Base-by-base conservation (phyloP, 2,329 filamentous ascomycete species). In the Penicillium sp. region DNA sequence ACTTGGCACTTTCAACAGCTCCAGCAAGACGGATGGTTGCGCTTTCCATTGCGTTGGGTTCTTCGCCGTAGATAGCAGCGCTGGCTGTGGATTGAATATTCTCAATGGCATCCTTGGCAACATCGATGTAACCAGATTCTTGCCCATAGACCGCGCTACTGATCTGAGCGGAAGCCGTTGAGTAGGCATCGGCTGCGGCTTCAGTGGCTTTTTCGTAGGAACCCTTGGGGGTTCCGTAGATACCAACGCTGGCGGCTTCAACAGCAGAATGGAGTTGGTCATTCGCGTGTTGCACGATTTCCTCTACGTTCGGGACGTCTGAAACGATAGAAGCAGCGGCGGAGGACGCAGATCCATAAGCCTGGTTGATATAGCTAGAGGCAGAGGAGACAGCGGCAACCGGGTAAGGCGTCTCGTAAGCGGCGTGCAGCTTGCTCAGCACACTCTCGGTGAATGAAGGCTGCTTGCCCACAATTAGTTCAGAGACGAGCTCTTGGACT, bases 401-500 rank as follows among this genome's bases (percentile, higher is more conserved):
- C 57, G 65, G 68, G 51, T 71, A 71, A 17, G 86, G 88, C 0
- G 86, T 90, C 25, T 86, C 84, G 68, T 93, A 94, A 0, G 86
- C 89, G 3, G 84, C 87, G 56, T 85, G 84, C 13, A 96, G 81
- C 51, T 89, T 84, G 52, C 80, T 85, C 75, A 91, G 86, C 3
- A 93, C 88, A 58, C 89, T 92, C 69, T 95, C 89, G 0, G 88
- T 92, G 67, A 91, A 95, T 15, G 87, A 86, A 0, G 90, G 87
- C 70, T 95, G 91, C 72, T 88, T 91, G 53, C 89, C 91, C 41
- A 82, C 77, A 15, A 96, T 80, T 1, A 95, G 79, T 73, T 95
- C 91, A 1, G 88, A 89, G 15, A 96, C 82, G 2, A 94, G 82
- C 13, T 83, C 84, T 70, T 87, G 86, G 6, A 95, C 82, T 27